Evolutionary conservation across 2,329 filamentous ascomycete genomes (phyloP).

Genomic region (Shiraia bambusicola): DNA sequence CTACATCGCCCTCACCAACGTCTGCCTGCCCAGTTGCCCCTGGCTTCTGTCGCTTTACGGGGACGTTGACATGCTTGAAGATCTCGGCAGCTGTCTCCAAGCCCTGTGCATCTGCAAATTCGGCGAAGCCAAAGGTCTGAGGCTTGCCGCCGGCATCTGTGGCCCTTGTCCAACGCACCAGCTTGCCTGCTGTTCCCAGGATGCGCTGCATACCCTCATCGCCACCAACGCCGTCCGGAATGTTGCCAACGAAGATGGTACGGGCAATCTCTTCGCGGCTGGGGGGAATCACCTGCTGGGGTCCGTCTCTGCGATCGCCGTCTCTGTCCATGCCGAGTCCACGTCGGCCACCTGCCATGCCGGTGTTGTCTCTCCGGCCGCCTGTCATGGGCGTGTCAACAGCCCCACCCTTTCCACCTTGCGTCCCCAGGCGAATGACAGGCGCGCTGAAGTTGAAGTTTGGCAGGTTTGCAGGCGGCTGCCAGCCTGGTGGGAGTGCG

Average conservation of each 20-base stretch:
- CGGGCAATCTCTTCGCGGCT: constrained; percentile 87
- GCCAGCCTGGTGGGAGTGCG: constrained; percentile 79
- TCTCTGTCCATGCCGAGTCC: constrained; percentile 63
- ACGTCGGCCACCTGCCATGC: constrained; percentile 39
- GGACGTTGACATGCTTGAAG: constrained; percentile 78
- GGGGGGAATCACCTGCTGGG: constrained; percentile 73
- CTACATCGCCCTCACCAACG: constrained; percentile 50
- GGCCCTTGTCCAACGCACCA: constrained; percentile 83
- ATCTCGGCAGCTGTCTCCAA: constrained; percentile 83
- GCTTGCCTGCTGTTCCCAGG: constrained; percentile 71
- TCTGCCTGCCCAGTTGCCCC: constrained; percentile 48
- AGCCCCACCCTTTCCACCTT: constrained; percentile 64
- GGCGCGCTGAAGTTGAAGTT: constrained; percentile 98
- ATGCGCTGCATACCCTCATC: constrained; percentile 80
- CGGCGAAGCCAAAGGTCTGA: constrained; percentile 89
- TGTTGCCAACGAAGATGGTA: constrained; percentile 85
- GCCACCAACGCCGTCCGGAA: constrained; percentile 74
- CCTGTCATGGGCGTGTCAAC: constrained; percentile 40
- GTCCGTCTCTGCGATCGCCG: constrained; percentile 64
- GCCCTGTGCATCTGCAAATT: constrained; percentile 90
- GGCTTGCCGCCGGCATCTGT: constrained; percentile 77
- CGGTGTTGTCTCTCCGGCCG: constrained; percentile 52
- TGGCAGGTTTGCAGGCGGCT: constrained; percentile 86
- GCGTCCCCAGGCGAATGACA: constrained; percentile 88
- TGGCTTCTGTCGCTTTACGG: constrained; percentile 70